Evolutionary conservation across 2,329 filamentous ascomycete genomes (phyloP).

Genomic region (Massarina eburnea): DNA sequence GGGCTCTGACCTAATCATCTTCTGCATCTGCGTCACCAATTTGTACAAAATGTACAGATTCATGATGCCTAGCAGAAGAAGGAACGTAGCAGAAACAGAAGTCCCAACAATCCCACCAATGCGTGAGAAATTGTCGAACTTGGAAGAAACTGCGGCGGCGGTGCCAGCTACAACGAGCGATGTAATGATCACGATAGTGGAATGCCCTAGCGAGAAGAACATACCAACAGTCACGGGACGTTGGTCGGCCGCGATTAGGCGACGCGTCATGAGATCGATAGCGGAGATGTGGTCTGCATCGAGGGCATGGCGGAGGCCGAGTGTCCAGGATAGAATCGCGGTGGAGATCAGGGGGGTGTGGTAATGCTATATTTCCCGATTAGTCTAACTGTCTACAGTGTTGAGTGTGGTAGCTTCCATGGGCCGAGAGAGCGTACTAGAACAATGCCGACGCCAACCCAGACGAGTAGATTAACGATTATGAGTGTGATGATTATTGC

Average conservation of each 20-base stretch:
- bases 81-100: slow-evolving; percentile 78
- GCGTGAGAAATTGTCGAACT: slow-evolving; percentile 76
- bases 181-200: slow-evolving; percentile 87
- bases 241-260: slow-evolving; percentile 82
- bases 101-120: slow-evolving; percentile 90
- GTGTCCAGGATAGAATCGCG: slow-evolving; percentile 81
- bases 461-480: slow-evolving; percentile 58
- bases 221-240: slow-evolving; percentile 89
- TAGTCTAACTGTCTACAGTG: neutral
- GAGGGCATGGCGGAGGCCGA: slow-evolving; percentile 90
- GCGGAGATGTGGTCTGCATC: slow-evolving; percentile 94
- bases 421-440: slow-evolving; percentile 46
- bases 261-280: slow-evolving; percentile 92
- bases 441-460: slow-evolving; percentile 60
- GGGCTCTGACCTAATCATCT: slow-evolving; percentile 57
- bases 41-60: slow-evolving; percentile 85
- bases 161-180: slow-evolving; percentile 92
- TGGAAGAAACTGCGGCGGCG: slow-evolving; percentile 75
- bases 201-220: slow-evolving; percentile 92
- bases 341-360: slow-evolving; percentile 69
- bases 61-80: slow-evolving; percentile 78
- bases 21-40: slow-evolving; percentile 68
- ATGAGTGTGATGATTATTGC: slow-evolving; percentile 59
- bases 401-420: neutral
- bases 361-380: slow-evolving; percentile 26